Conservation (phyloP, 306 rosid species). For the Styphnolobium japonicum region DNA sequence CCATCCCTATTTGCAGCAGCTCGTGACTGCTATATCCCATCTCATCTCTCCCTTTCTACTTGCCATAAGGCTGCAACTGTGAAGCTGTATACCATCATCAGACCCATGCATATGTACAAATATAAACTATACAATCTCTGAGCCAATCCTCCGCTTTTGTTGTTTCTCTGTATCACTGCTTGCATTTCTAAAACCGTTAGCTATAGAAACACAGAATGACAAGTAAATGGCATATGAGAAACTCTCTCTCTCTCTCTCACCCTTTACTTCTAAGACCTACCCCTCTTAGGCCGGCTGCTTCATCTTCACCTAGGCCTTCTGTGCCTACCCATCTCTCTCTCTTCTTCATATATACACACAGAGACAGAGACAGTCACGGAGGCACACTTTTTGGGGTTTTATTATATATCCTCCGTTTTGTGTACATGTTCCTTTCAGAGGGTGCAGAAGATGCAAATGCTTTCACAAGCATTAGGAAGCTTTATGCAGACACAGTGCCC, state of each 20-base stretch:
- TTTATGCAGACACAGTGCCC: conserved; percentile 15
- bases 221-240: conserved; percentile 41
- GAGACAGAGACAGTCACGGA: conserved; percentile 21
- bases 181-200: conserved; percentile 62
- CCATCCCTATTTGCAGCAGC: conserved; percentile 30
- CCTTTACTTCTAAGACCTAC: conserved; percentile 24
- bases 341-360: neutral
- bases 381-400: conserved; percentile 7
- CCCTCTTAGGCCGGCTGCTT: conserved; percentile 55
- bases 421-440: conserved; percentile 31
- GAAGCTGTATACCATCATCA: conserved; percentile 40
- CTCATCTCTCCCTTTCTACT: conserved; percentile 27
- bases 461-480: conserved; percentile 23
- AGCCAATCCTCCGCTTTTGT: conserved; percentile 30
- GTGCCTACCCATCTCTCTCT: neutral
- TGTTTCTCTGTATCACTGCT: conserved; percentile 17
- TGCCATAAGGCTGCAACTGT: conserved; percentile 52
- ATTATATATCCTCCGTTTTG: neutral
- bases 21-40: conserved; percentile 38
- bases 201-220: conserved; percentile 46
- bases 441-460: conserved; percentile 28
- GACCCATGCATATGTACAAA: conserved; percentile 13
- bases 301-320: conserved; percentile 12
- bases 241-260: neutral
- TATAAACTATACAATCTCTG: conserved; percentile 33